Evolutionary conservation across 805 yeast species (phyloP), one percentile per base, ranked within the genome.

Genomic region (Nakazawaea sp.): DNA sequence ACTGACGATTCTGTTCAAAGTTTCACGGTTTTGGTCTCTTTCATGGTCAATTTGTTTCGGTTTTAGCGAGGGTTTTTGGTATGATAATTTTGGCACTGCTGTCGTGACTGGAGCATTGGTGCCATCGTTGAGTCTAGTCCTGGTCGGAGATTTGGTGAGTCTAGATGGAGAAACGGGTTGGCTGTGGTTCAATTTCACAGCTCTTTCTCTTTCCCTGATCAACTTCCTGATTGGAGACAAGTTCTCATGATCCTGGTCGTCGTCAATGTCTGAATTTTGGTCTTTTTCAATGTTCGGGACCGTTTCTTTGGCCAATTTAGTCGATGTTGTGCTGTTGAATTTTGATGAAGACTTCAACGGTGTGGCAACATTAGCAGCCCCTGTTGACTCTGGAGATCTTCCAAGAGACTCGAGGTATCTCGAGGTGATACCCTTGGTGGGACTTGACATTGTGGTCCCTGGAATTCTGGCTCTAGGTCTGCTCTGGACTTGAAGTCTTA

Each of bases 121-220:
- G 34, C 17, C 31, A 32, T n/a, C 25, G 26, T 18, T 23, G 17
- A 38, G 30, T 9, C 18, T 26, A 8, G 20, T 18, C 15, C 30
- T 38, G 7, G 42, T 33, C 4, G 38, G 42, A 8, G 38, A 33
- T 20, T 33, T 33, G 2, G 59, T 59, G 30, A 45, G 38, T 3
- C 55, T 55, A 16, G 48, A 28, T 26, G 48, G 50, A 30, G 48
- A 9, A 6, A 11, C 29, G 16, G n/a, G 29, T 17, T 23, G 16
- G 4, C 45, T 1, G 43, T 27, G 55, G 25, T 53, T 45, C 35
- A 52, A 51, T 10, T 53, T 43, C 9, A 49, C 37, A 1, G 61
- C 62, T 27, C 41, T 44, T 38, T 61, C 66, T 35, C 53, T 59
- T 31, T 52, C 57, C 31, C 50, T 43, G 30, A 61, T 58, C 40